Percentiles rank a stretch among this genome's conserved stretches.
Evolutionary conservation across 2,329 filamentous ascomycete species (phyloP).

Genomic region (Trichophyton benhamiae): DNA sequence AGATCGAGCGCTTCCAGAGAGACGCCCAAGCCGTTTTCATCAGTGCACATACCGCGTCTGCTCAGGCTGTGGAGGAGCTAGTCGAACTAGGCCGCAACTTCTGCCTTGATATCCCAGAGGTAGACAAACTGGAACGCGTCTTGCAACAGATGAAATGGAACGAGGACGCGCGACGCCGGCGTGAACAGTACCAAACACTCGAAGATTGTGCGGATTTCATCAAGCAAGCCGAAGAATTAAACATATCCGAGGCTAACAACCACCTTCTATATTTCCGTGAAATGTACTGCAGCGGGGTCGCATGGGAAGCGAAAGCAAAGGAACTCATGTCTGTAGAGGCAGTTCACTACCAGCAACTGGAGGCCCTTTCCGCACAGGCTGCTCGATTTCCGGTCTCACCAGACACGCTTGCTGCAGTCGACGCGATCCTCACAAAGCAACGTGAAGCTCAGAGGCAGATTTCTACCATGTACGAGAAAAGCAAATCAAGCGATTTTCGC

Average conservation of each 20-base stretch:
- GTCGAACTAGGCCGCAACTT: slow-evolving; percentile 82
- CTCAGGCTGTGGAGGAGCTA: slow-evolving; percentile 72
- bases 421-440: slow-evolving; percentile 89
- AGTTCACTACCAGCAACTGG: slow-evolving; percentile 87
- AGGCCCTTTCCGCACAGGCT: slow-evolving; percentile 78
- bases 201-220: slow-evolving; percentile 70
- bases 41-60: slow-evolving; percentile 50
- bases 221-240: slow-evolving; percentile 61
- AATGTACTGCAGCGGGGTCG: slow-evolving; percentile 61
- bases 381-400: slow-evolving; percentile 65
- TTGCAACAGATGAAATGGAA: slow-evolving; percentile 84
- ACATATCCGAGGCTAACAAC: slow-evolving; percentile 68
- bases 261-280: slow-evolving; percentile 65
- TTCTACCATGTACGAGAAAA: slow-evolving; percentile 64
- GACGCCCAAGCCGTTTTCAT: slow-evolving; percentile 60
- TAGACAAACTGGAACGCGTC: slow-evolving; percentile 67
- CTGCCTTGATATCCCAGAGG: slow-evolving; percentile 81
- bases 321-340: slow-evolving; percentile 86
- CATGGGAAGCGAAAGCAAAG: slow-evolving; percentile 86
- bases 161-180: slow-evolving; percentile 57
- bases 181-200: slow-evolving; percentile 56
- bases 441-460: slow-evolving; percentile 87
- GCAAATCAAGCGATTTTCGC: slow-evolving; percentile 59
- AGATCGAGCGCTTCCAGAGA: slow-evolving; percentile 72
- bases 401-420: slow-evolving; percentile 69